phyloP scores from a whole-genome alignment of 169 alveolate species.

The Theileria orientalis region DNA sequence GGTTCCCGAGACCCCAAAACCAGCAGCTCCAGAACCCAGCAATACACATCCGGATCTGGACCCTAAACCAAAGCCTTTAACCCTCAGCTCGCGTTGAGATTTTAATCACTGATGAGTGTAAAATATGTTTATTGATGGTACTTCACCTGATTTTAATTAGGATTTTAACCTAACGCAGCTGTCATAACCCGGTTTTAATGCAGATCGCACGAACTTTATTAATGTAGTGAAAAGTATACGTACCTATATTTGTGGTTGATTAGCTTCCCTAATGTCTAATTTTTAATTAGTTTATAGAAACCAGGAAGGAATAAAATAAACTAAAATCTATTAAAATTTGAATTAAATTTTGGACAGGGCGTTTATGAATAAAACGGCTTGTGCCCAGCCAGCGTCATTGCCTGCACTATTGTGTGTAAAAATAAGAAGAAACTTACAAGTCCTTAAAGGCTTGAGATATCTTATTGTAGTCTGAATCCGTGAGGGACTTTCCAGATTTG shows the following conservation, averaged over 20 bases:
- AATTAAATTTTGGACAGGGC: slow-evolving; percentile 15
- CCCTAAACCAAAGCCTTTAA: too few species aligned
- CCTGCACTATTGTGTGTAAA: slow-evolving; percentile 22
- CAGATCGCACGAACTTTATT: not conserved
- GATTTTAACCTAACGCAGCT: too few species aligned
- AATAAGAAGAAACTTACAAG: slow-evolving; percentile 21
- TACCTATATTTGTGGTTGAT: not conserved
- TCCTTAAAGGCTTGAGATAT: slow-evolving; percentile 10
- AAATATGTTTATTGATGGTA: too few species aligned
- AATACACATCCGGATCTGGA: too few species aligned
- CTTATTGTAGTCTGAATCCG: slow-evolving; percentile 16
- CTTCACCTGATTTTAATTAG: too few species aligned
- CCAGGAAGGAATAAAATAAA: slow-evolving; percentile 2
- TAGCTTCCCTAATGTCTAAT: not conserved
- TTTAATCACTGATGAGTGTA: too few species aligned
- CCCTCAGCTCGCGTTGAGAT: too few species aligned
- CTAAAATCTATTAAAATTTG: too few species aligned
- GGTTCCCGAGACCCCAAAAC: too few species aligned
- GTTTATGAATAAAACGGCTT: slow-evolving; percentile 53
- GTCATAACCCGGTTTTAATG: not conserved
- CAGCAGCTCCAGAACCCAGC: too few species aligned
- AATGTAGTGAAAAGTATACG: not conserved
- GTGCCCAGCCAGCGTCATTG: slow-evolving; percentile 57
- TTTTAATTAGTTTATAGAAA: not conserved
- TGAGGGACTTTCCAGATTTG: not conserved